Percentiles rank a stretch among this genome's conserved stretches.
Conservation (phyloP, 495 filamentous ascomycete species). For the Penicillium paxilli region DNA sequence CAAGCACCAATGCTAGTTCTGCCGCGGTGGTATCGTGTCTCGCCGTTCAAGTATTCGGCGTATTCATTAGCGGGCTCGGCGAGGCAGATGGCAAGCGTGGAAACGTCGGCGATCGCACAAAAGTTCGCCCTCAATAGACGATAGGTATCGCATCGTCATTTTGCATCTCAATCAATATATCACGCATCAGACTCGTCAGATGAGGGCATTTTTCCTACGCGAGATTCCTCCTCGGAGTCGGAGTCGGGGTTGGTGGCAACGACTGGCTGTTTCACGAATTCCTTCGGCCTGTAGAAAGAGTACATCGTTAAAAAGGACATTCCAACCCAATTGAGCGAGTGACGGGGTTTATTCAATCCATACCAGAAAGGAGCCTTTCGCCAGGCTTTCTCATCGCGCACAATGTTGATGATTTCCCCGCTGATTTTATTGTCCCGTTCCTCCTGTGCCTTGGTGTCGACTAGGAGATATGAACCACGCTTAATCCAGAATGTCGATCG, state of each 20-base stretch:
- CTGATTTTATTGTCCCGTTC: conserved; percentile 75
- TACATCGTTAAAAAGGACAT: conserved; percentile 15
- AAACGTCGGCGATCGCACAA: conserved; percentile 8
- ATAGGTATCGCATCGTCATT: conserved; percentile 1
- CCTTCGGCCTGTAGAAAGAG: conserved; percentile 62
- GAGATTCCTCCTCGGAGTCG: conserved; percentile 74
- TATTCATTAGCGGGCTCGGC: conserved; percentile 26
- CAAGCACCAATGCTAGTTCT: conserved; percentile 83
- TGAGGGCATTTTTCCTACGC: conserved; percentile 78
- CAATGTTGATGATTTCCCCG: conserved; percentile 91
- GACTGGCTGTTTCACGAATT: conserved; percentile 66
- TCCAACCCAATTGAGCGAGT: neutral
- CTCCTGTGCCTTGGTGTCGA: conserved; percentile 68
- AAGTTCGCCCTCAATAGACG: conserved; percentile 26
- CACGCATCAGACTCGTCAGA: conserved; percentile 57
- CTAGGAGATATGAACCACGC: conserved; percentile 79
- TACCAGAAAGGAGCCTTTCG: conserved; percentile 89
- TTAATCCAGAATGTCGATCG: conserved; percentile 90
- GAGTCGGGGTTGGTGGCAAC: conserved; percentile 33
- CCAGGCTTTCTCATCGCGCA: conserved; percentile 89
- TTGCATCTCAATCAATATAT: neutral
- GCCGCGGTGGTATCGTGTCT: conserved; percentile 71
- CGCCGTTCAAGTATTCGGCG: conserved; percentile 58
- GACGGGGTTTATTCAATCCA: no score
- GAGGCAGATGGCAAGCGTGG: conserved; percentile 16